Evolutionary conservation across 768 basidiomycete species (phyloP).

Genomic region (Auriscalpium orientale): DNA sequence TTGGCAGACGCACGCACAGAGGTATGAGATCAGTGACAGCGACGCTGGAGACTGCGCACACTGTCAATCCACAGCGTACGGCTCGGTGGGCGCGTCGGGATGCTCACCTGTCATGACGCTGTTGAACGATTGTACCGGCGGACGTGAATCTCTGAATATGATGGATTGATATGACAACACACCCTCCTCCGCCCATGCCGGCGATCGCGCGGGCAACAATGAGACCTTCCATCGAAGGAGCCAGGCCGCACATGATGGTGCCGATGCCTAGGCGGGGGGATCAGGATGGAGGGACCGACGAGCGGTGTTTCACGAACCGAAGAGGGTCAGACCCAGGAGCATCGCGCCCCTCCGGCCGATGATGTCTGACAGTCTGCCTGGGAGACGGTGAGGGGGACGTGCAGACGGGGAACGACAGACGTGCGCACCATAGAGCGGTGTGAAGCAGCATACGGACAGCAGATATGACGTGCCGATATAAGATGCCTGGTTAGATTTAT

Average conservation of each 20-base stretch:
- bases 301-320: constrained; percentile 42
- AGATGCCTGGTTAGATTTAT: constrained; percentile 70
- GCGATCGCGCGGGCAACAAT: constrained; percentile 80
- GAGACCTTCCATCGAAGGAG: constrained; percentile 76
- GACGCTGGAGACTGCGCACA: constrained; percentile 65
- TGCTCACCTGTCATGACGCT: constrained; percentile 77
- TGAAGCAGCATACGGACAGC: constrained; percentile 85
- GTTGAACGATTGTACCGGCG: constrained; percentile 10
- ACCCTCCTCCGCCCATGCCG: constrained; percentile 91
- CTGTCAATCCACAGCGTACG: constrained; percentile 10
- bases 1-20: constrained; percentile 42
- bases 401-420: constrained; percentile 6
- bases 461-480: constrained; percentile 89
- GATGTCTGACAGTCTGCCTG: constrained; percentile 80
- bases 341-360: constrained; percentile 82
- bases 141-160: neutral
- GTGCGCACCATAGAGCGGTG: constrained; percentile 72
- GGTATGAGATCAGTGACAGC: constrained; percentile 86
- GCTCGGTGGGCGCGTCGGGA: constrained; percentile 13
- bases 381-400: constrained; percentile 10
- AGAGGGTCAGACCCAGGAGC: constrained; percentile 74
- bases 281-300: neutral
- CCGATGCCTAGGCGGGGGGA: constrained; percentile 50
- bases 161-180: constrained; percentile 24
- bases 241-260: constrained; percentile 80